Evolutionary conservation across 805 yeast genomes (phyloP).

Genomic region (Metschnikowia lunata): DNA sequence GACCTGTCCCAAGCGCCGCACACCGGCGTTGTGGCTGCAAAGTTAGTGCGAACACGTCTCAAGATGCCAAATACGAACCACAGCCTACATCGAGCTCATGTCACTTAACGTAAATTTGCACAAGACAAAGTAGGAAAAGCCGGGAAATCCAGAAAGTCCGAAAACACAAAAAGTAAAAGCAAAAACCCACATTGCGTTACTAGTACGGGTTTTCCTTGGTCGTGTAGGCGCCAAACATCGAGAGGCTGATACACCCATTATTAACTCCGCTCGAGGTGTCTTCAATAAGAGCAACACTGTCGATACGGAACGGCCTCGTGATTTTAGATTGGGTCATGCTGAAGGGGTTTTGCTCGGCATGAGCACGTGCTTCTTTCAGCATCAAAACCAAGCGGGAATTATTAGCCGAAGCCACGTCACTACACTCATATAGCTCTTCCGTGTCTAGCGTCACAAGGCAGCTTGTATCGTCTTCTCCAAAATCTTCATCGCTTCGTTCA

Average conservation of each 20-base stretch:
- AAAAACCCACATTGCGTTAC: neutral
- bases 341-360: conserved; percentile 10
- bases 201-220: conserved; percentile 36
- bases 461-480: conserved; percentile 8
- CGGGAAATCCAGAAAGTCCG: neutral
- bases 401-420: conserved; percentile 33
- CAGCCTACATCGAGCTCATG: no score
- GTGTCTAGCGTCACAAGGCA: conserved; percentile 23
- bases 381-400: conserved; percentile 22
- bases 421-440: conserved; percentile 27
- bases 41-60: no score
- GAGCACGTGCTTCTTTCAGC: conserved; percentile 5
- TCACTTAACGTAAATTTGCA: neutral
- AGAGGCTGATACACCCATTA: conserved; percentile 41
- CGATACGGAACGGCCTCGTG: conserved; percentile 23
- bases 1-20: no score
- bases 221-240: conserved; percentile 38
- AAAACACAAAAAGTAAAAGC: neutral
- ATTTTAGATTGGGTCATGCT: conserved; percentile 10
- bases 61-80: no score
- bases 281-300: conserved; percentile 37
- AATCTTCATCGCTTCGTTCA: conserved; percentile 19
- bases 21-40: no score
- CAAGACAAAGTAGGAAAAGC: no score
- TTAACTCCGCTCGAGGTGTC: conserved; percentile 33